Conservation (phyloP, 1,139 yeast species). For the Sugiyamaella novakii region DNA sequence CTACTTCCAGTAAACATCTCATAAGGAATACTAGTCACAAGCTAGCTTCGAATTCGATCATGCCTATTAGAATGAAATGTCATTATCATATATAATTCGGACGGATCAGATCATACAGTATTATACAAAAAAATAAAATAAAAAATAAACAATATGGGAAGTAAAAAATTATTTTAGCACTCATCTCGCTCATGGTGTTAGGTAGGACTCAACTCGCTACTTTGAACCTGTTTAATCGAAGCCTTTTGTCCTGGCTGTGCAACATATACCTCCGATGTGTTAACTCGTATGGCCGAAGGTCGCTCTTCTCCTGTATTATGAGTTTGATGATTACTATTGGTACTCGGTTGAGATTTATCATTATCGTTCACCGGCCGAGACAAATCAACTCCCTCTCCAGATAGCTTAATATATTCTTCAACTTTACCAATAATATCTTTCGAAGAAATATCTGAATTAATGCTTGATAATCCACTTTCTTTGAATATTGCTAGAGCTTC, state of each 20-base stretch:
- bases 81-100: too few species aligned
- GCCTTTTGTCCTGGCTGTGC: conserved; percentile 13
- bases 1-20: too few species aligned
- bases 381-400: too few species aligned
- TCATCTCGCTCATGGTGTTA: conserved; percentile 8
- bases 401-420: conserved; percentile 31
- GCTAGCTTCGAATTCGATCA: too few species aligned
- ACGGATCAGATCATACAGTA: conserved; percentile 1
- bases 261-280: neutral
- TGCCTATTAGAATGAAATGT: too few species aligned
- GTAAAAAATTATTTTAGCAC: too few species aligned
- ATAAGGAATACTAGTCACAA: too few species aligned
- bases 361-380: too few species aligned
- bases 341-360: neutral
- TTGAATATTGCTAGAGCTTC: conserved; percentile 43
- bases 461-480: conserved; percentile 33
- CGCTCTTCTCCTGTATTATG: conserved; percentile 1
- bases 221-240: conserved; percentile 11
- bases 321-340: neutral
- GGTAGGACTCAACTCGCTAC: conserved; percentile 8
- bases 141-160: too few species aligned
- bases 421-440: conserved; percentile 38
- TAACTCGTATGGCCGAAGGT: conserved; percentile 5
- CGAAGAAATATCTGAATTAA: conserved; percentile 34
- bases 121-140: neutral